Percentiles rank a stretch among this genome's conserved stretches.
These are phyloP conservation scores for Paxillus ammoniavirescens DNA, from an alignment of 768 basidiomycete genomes.

Conservation along the genomic window DNA sequence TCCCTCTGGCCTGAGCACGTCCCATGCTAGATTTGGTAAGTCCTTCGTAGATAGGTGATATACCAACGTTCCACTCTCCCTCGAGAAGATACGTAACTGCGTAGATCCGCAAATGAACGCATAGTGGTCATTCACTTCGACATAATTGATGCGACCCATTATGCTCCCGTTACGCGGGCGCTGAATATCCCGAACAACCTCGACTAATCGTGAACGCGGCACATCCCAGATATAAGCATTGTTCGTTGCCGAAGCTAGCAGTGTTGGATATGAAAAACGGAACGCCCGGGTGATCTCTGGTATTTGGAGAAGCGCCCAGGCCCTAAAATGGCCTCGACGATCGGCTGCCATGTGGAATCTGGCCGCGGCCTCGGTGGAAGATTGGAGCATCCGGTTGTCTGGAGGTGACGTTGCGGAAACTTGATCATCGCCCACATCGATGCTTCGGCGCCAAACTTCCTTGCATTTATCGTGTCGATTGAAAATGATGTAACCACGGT, in stretches of 20 bases:
- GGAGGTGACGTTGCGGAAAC: constrained; percentile 31
- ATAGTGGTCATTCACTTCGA: constrained; percentile 59
- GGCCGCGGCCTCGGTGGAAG: constrained; percentile 20
- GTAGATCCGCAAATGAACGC: constrained; percentile 56
- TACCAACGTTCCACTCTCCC: constrained; percentile 43
- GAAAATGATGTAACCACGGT: constrained; percentile 67
- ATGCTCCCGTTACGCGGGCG: constrained; percentile 3
- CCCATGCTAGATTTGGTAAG: constrained; percentile 34
- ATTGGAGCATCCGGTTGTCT: constrained; percentile 26
- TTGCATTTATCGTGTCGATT: constrained; percentile 55
- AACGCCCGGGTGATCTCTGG: constrained; percentile 51
- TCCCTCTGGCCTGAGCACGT: constrained; percentile 21
- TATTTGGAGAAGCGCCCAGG: constrained; percentile 56
- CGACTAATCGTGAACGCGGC: constrained; percentile 44
- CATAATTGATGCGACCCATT: constrained; percentile 53
- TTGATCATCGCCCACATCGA: constrained; percentile 29
- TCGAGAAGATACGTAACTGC: constrained; percentile 53
- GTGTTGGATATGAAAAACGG: constrained; percentile 65
- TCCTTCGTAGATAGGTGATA: constrained; percentile 42
- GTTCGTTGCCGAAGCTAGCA: constrained; percentile 47
- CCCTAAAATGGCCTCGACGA: constrained; percentile 52
- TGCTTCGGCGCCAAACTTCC: constrained; percentile 66
- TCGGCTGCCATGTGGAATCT: constrained; percentile 8
- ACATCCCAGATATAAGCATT: constrained; percentile 65
- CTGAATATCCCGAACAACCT: constrained; percentile 33